Percentiles rank a stretch among this genome's conserved stretches.
Conservation (phyloP, 371 early-diverging fungal species). For the Mucor lusitanicus region DNA sequence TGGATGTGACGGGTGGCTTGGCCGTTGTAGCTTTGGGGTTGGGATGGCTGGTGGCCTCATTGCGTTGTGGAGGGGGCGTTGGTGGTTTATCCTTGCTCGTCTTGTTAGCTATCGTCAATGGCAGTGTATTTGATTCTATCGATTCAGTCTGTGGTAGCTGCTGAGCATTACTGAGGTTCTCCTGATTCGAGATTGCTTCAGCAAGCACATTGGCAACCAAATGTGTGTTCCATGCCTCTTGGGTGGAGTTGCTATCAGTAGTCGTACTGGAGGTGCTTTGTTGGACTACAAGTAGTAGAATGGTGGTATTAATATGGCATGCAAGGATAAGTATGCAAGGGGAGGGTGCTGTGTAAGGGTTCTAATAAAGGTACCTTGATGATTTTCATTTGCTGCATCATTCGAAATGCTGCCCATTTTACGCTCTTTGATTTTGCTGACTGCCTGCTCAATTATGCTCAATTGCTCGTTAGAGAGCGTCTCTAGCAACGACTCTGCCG, state of each 20-base stretch:
- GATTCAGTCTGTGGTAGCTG: not conserved
- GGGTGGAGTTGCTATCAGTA: no score
- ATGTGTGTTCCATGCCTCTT: not conserved
- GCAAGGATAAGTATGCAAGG: not conserved
- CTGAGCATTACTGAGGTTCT: not conserved
- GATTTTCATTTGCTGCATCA: constrained; percentile 2
- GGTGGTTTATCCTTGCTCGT: constrained; percentile 1
- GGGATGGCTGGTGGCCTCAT: not conserved
- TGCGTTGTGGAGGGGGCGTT: constrained; percentile 1
- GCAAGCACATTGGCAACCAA: constrained; percentile 1
- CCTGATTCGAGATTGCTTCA: constrained; percentile 8
- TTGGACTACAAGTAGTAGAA: not conserved
- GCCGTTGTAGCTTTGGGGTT: constrained; percentile 3
- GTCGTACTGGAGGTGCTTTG: not conserved
- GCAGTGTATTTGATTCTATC: not conserved
- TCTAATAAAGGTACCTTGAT: not conserved
- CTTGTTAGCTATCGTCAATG: not conserved
- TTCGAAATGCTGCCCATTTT: constrained; percentile 14
- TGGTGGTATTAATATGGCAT: not conserved
- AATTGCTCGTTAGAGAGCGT: constrained; percentile 41
- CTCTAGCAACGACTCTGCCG: constrained; percentile 36
- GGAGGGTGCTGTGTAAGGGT: not conserved
- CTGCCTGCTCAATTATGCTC: constrained; percentile 37
- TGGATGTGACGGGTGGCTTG: constrained; percentile 23
- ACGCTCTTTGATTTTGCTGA: constrained; percentile 39